Percentiles rank a stretch among this genome's conserved stretches.
phyloP scores from a whole-genome alignment of 441 rosid species.

The Euphorbia schlechtendalii region DNA sequence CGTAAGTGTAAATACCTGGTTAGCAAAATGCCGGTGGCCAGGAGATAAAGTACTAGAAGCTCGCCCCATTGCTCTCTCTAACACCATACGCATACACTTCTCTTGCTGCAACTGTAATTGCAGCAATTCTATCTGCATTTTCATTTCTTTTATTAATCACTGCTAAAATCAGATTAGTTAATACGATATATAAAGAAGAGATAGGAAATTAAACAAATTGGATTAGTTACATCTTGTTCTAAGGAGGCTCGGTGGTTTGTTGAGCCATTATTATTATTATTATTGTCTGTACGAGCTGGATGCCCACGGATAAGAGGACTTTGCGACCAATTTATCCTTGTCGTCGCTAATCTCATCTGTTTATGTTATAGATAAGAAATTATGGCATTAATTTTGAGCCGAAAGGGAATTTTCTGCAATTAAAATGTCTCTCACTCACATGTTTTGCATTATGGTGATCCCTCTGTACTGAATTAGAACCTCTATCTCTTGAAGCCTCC shows the following conservation, averaged over 20 bases:
- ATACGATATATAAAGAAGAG: not conserved
- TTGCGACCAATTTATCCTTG: conserved; percentile 27
- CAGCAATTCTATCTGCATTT: conserved; percentile 66
- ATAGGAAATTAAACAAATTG: conserved; percentile 2
- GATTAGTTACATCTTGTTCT: conserved; percentile 65
- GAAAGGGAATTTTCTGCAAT: not conserved
- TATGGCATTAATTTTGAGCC: not conserved
- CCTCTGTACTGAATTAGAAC: conserved; percentile 25
- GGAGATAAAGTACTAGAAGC: conserved; percentile 85
- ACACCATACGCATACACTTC: conserved; percentile 59
- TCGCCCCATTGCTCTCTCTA: conserved; percentile 85
- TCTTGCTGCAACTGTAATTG: conserved; percentile 72
- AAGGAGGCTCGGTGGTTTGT: conserved; percentile 50
- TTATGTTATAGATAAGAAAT: conserved; percentile 2
- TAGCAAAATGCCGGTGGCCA: conserved; percentile 72
- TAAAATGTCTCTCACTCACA: conserved; percentile 18
- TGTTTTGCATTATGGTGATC: conserved; percentile 23
- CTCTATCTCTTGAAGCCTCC: conserved; percentile 27
- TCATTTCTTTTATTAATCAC: not conserved
- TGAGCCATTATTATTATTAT: conserved; percentile 11
- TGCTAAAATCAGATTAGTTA: too few species aligned
- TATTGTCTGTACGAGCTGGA: conserved; percentile 21
- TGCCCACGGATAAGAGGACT: conserved; percentile 38
- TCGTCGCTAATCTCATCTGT: conserved; percentile 34
- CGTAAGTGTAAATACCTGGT: conserved; percentile 58